A percentile compares a stretch with the other conserved stretches of the same genome.
These are phyloP conservation scores for Mesostigma viride DNA, from an alignment of 139 green algal species.

Conservation along the genomic window DNA sequence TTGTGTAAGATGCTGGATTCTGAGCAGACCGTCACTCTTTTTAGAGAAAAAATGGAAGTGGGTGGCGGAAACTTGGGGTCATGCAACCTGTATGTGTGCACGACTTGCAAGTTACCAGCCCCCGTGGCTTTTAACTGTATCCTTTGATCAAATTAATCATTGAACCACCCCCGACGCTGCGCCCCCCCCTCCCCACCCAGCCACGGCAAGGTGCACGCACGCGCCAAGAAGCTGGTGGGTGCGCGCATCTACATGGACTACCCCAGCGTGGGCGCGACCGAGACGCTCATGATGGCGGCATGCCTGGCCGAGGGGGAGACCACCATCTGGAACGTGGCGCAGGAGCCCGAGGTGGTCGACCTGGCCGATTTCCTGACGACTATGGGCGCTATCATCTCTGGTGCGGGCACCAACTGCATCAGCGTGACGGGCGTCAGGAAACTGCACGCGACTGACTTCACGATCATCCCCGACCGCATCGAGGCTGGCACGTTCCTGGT, in stretches of 20 bases:
- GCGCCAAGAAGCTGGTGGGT: slow-evolving; percentile 22
- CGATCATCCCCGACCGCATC: slow-evolving; percentile 48
- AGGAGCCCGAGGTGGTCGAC: slow-evolving; percentile 44
- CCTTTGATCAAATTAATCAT: no score
- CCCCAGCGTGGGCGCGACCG: slow-evolving; percentile 42
- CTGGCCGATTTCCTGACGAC: slow-evolving; percentile 39
- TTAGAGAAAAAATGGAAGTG: no score
- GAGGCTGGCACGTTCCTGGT: slow-evolving; percentile 45
- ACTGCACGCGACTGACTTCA: slow-evolving; percentile 34
- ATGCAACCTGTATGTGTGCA: no score
- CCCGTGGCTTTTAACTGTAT: no score
- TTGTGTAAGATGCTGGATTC: no score
- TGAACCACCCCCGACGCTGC: no score
- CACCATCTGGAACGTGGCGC: slow-evolving; percentile 34
- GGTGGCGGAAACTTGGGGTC: no score
- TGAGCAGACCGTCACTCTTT: no score
- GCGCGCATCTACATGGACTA: slow-evolving; percentile 38
- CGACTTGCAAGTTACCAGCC: no score
- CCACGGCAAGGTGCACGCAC: slow-evolving; percentile 29
- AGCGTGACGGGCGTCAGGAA: slow-evolving; percentile 25
- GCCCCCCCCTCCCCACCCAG: no score
- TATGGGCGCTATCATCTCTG: slow-evolving; percentile 30
- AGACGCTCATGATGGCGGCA: slow-evolving; percentile 50
- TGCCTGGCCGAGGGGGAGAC: slow-evolving; percentile 35
- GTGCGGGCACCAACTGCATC: slow-evolving; percentile 34